phyloP scores from a whole-genome alignment of 257 asterid genomes.

The Cruciata laevipes region DNA sequence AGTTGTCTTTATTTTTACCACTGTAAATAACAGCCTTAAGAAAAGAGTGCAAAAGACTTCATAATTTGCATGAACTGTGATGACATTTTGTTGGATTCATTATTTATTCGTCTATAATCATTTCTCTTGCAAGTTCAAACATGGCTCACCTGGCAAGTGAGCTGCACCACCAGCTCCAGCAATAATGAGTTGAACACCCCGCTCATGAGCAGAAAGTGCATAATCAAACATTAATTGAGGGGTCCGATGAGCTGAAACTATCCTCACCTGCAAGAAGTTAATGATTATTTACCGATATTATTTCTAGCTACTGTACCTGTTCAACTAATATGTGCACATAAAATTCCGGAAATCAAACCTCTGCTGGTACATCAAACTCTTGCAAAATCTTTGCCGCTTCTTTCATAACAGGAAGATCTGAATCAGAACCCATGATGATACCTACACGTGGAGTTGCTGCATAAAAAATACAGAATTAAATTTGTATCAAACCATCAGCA shows the following conservation, averaged over 20 bases:
- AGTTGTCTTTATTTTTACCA: too few relatives aligned
- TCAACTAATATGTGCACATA: not conserved
- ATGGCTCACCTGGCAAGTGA: constrained; percentile 79
- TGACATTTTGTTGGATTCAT: not conserved
- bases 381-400: constrained; percentile 79
- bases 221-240: constrained; percentile 78
- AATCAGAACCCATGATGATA: constrained; percentile 98
- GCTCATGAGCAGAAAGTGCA: constrained; percentile 77
- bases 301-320: not conserved
- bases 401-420: constrained; percentile 98
- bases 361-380: constrained; percentile 78
- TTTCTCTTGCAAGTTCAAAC: not conserved
- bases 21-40: too few relatives aligned
- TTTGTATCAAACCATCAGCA: not conserved
- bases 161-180: constrained; percentile 99
- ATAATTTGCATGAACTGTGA: not conserved
- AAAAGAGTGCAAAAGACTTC: constrained; percentile 3
- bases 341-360: constrained; percentile 39
- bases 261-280: constrained; percentile 53
- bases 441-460: constrained; percentile 82
- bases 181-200: constrained; percentile 89
- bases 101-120: not conserved
- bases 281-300: not conserved
- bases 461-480: constrained; percentile 14
- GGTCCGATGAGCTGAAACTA: constrained; percentile 96